Base-by-base conservation (phyloP, 768 basidiomycete species). In the Boletellus sp. region DNA sequence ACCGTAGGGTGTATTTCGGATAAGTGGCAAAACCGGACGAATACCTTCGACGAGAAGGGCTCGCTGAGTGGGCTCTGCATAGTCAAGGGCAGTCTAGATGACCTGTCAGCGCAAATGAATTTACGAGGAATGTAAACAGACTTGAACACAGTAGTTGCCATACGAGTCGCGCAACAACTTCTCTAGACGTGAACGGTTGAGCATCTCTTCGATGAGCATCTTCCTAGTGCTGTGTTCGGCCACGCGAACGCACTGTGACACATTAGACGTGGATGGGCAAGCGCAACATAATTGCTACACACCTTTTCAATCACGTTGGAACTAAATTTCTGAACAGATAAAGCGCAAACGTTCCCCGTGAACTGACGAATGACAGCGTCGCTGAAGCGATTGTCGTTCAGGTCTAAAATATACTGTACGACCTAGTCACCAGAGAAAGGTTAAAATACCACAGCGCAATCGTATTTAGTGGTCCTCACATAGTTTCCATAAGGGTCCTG, bases 251-350 rank as follows among this genome's bases (percentile, higher is more conserved):
- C 83, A 85, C 83, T 85, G 39, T 13, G 55, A 17, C 19, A 45
- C 6, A 40, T 24, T 48, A 12, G 34, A 50, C 7, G 41, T 28
- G 37, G 40, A 45, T 24, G 1, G 9, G 3, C 13, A 16, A 28
- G 28, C 20, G 12, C 23, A 39, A 32, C 15, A 24, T 10, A 11
- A 36, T 9, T 0, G 17, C 12, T 0, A 53, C 70, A 10, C 34
- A 87, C 89, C 79, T 96, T 96, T 73, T 96, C 94, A 54, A 96
- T 94, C 52, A 99, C 96, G 68, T 99, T 99, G 53, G 95, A 97
- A 55, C 93, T 95, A 73, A 99, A 99, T 73, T 99, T 99, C 70
- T 99, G 96, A 15, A 97, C 95, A 6, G 94, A 98, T 46, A 99
- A 74, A 6, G 93, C 93, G 68, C 94, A 98, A 52, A 98, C 91